A percentile compares a stretch with the other conserved stretches of the same genome.
phyloP scores from a whole-genome alignment of 1,284 basidiomycete species.

The Nidula niveotomentosa region DNA sequence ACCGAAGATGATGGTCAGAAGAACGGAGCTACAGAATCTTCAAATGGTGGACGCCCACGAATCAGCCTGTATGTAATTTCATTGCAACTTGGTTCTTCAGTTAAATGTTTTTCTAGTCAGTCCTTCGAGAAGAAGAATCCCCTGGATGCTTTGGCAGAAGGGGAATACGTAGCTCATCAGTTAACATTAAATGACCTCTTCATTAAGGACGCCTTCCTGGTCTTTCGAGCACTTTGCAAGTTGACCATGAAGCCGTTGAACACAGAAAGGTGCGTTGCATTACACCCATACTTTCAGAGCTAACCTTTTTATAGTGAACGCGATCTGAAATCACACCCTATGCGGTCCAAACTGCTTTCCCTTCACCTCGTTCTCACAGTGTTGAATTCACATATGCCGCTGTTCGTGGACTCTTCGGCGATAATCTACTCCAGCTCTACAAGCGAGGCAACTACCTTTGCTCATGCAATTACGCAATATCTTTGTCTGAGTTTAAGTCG shows the following conservation, averaged over 20 bases:
- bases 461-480: slow-evolving; percentile 94
- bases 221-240: slow-evolving; percentile 95
- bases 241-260: slow-evolving; percentile 97
- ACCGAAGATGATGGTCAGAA: background rate
- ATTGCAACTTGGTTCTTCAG: background rate
- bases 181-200: slow-evolving; percentile 80
- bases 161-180: slow-evolving; percentile 22
- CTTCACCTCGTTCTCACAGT: slow-evolving; percentile 93
- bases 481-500: slow-evolving; percentile 92
- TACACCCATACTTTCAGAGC: background rate
- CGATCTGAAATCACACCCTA: slow-evolving; percentile 91
- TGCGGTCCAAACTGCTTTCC: slow-evolving; percentile 93
- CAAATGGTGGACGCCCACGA: background rate
- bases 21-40: background rate
- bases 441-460: slow-evolving; percentile 84
- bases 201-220: slow-evolving; percentile 95
- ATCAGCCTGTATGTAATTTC: background rate
- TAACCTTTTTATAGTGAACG: slow-evolving; percentile 64
- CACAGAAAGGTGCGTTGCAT: slow-evolving; percentile 73
- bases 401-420: slow-evolving; percentile 85
- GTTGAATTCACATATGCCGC: slow-evolving; percentile 85
- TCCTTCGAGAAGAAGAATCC: slow-evolving; percentile 31
- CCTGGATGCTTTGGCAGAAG: slow-evolving; percentile 22
- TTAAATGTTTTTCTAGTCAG: slow-evolving; percentile 15
- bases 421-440: slow-evolving; percentile 89